phyloP scores from a whole-genome alignment of 1,284 basidiomycete genomes.

The Cutaneotrichosporon mucoides region DNA sequence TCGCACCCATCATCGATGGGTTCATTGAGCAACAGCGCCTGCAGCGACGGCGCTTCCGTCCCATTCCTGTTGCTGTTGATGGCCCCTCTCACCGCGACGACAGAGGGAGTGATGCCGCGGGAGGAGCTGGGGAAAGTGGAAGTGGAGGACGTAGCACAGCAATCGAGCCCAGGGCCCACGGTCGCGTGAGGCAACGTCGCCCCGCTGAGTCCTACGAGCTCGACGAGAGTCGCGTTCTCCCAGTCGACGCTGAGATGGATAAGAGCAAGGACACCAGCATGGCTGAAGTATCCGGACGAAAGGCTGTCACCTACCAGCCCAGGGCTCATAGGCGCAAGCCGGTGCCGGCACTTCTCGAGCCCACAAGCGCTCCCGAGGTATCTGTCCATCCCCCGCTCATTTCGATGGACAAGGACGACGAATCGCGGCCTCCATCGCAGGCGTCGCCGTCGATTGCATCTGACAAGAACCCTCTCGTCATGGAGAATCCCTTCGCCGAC shows the following conservation, averaged over 20 bases:
- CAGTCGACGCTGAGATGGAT: background rate
- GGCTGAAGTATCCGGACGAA: background rate
- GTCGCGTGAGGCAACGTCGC: slow-evolving; percentile 8
- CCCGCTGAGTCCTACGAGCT: slow-evolving; percentile 17
- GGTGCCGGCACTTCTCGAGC: background rate
- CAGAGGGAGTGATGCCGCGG: too few species aligned
- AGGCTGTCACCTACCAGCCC: background rate
- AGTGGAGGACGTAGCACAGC: slow-evolving; percentile 5
- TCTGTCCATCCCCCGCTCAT: background rate
- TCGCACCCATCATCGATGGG: slow-evolving; percentile 39
- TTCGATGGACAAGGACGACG: background rate
- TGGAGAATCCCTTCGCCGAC: background rate
- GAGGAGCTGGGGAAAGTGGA: background rate
- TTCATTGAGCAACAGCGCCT: slow-evolving; percentile 24
- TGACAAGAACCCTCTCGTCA: background rate
- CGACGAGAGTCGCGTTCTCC: slow-evolving; percentile 10
- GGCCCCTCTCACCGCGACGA: too few species aligned
- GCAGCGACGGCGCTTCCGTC: slow-evolving; percentile 1
- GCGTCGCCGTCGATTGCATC: too few species aligned
- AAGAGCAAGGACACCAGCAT: background rate
- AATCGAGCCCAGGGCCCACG: background rate
- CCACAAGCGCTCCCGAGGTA: background rate
- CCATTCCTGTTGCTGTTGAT: background rate
- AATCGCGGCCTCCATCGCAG: background rate
- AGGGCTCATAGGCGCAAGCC: background rate